Evolutionary conservation across 768 basidiomycete species (phyloP).

Genomic region (Lactifluus rugatus): DNA sequence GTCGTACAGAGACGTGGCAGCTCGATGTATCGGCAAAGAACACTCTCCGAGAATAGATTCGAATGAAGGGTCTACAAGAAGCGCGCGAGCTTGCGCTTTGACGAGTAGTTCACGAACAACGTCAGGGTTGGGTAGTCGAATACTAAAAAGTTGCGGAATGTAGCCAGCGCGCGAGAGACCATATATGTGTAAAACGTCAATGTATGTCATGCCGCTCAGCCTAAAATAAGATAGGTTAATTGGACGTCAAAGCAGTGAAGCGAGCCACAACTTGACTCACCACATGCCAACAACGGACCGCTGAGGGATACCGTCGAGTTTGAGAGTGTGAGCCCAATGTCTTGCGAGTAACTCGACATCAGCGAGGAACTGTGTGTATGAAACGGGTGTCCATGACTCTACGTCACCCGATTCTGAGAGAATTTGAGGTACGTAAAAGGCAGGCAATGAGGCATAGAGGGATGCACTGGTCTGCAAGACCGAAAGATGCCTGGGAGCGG

Average conservation of each 20-base stretch:
- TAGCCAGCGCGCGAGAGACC: slow-evolving; percentile 68
- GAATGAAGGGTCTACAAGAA: slow-evolving; percentile 57
- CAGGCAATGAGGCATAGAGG: slow-evolving; percentile 39
- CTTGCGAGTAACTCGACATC: slow-evolving; percentile 60
- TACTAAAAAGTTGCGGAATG: slow-evolving; percentile 67
- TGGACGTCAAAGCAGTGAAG: background rate
- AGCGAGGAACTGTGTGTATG: slow-evolving; percentile 51
- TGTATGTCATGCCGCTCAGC: slow-evolving; percentile 64
- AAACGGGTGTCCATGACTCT: slow-evolving; percentile 49
- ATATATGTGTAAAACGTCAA: slow-evolving; percentile 65
- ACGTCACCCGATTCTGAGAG: slow-evolving; percentile 34
- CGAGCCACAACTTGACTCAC: slow-evolving; percentile 31
- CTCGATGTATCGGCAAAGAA: slow-evolving; percentile 41
- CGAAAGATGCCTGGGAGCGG: slow-evolving; percentile 41
- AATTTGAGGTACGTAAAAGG: slow-evolving; percentile 51
- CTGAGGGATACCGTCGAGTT: slow-evolving; percentile 35
- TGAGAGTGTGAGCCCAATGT: slow-evolving; percentile 50
- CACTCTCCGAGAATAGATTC: slow-evolving; percentile 33
- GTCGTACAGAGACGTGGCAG: slow-evolving; percentile 30
- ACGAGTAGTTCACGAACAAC: slow-evolving; percentile 61
- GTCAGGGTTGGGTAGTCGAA: slow-evolving; percentile 63
- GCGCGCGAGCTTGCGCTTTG: slow-evolving; percentile 51
- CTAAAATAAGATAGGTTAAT: slow-evolving; percentile 29
- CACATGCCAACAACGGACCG: slow-evolving; percentile 64
- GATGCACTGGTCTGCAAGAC: slow-evolving; percentile 49